Percentiles rank a stretch among this genome's conserved stretches.
phyloP scores from a whole-genome alignment of 352 stramenopile genomes.

The Chrysophaeum taylorii region DNA sequence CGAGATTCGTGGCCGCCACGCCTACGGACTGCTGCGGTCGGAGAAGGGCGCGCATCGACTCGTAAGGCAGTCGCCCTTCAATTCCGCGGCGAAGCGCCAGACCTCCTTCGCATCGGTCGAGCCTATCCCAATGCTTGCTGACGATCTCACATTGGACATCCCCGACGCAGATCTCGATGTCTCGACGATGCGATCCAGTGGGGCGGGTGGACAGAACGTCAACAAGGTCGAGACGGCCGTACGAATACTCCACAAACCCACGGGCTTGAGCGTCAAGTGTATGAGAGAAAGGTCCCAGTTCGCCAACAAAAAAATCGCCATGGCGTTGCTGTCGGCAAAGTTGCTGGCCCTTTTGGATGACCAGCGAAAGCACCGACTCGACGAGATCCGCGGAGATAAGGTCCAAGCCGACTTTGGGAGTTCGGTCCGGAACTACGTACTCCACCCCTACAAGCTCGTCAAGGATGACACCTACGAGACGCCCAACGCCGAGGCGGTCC shows the following conservation, averaged over 20 bases:
- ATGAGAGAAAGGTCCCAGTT: constrained; percentile 83
- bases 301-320: constrained; percentile 79
- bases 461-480: constrained; percentile 86
- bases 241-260: constrained; percentile 84
- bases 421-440: constrained; percentile 90
- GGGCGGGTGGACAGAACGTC: constrained; percentile 86
- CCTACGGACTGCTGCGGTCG: constrained; percentile 80
- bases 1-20: constrained; percentile 51
- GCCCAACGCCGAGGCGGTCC: constrained; percentile 63
- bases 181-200: constrained; percentile 80
- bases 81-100: constrained; percentile 81
- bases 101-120: constrained; percentile 84
- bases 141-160: constrained; percentile 52
- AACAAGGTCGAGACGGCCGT: constrained; percentile 93
- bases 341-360: constrained; percentile 57
- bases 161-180: constrained; percentile 73
- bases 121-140: constrained; percentile 51
- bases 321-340: constrained; percentile 62
- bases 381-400: constrained; percentile 55
- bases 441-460: constrained; percentile 96
- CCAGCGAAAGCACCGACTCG: constrained; percentile 48
- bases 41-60: constrained; percentile 89
- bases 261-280: constrained; percentile 80
- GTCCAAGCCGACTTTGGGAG: constrained; percentile 61
- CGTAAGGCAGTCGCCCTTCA: constrained; percentile 85